Evolutionary conservation across 2,329 filamentous ascomycete species (phyloP), one percentile per base, ranked within the genome.

Genomic region (Helicocarpus griseus): DNA sequence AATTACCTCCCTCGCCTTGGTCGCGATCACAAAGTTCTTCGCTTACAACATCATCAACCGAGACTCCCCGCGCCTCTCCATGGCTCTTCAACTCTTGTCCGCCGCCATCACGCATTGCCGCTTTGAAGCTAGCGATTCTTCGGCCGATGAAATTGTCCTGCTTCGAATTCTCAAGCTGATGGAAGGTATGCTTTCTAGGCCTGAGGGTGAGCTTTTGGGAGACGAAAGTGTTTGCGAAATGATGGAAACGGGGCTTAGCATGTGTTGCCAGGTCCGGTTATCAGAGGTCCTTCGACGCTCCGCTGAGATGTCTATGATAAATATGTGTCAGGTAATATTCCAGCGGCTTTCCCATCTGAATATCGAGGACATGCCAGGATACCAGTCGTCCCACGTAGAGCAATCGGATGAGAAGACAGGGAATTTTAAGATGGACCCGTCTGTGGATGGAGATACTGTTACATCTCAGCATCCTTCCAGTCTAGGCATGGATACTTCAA

Each of bases 261-360:
- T 98, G 75, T 98, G 93, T 74, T 98, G 91, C 57, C 90, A 97
- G 64, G 82, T 87, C 51, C 82, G 91, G 51, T 83, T 97, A 55
- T 96, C 90, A 8, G 90, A 96, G 61, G 83, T 97, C 3, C 74
- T 98, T 50, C 82, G 91, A 57, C 80, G 90, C 57, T 95, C 90
- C 19, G 93, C 93, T 1, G 93, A 98, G 69, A 93, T 95, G 63
- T 86, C 89, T 50, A 96, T 98, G 90, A 88, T 97, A 43, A 88
- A 89, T 59, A 98, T 98, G 93, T 97, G 93, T 65, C 93, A 98
- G 70, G 89, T 95, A 58, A 95, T 98, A 61, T 98, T 98, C 65
- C 87, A 90, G 68, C 84, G 94, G 54, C 73, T 98, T 49, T 95
- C 95, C 67, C 83, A 90, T 57, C 74, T 97, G 6, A 88, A 94